Conservation (phyloP, 2,329 filamentous ascomycete genomes). For the Ophiostoma pallidulum region DNA sequence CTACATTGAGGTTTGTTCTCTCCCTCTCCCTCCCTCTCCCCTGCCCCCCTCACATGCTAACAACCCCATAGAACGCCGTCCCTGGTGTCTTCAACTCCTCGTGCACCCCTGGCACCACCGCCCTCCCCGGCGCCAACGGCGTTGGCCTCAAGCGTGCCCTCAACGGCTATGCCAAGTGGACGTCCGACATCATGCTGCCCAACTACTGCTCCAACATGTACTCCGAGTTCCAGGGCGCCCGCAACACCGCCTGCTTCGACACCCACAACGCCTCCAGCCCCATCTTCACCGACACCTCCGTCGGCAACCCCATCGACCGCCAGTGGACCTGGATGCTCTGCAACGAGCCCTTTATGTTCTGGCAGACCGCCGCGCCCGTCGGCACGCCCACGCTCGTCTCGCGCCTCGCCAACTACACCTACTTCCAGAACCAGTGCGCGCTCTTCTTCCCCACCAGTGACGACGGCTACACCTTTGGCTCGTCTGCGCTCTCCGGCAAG, state of each 20-base stretch:
- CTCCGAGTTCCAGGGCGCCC: conserved; percentile 29
- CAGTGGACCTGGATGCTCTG: conserved; percentile 50
- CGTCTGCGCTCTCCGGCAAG: conserved; percentile 21
- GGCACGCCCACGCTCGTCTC: conserved; percentile 32
- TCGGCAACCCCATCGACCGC: conserved; percentile 34
- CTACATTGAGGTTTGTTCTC: no score
- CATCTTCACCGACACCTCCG: conserved; percentile 28
- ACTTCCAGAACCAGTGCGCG: conserved; percentile 36
- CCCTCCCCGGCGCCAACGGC: conserved; percentile 37
- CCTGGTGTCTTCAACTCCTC: conserved; percentile 32
- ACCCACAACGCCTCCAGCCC: conserved; percentile 36
- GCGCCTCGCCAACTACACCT: conserved; percentile 26
- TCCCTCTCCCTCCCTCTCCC: no score
- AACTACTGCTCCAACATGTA: conserved; percentile 35
- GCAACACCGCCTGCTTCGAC: conserved; percentile 38
- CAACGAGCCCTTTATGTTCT: conserved; percentile 37
- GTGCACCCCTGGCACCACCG: conserved; percentile 16
- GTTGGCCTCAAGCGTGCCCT: conserved; percentile 42
- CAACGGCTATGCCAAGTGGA: conserved; percentile 41
- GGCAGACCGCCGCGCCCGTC: conserved; percentile 36
- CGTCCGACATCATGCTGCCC: conserved; percentile 32
- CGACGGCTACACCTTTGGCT: conserved; percentile 26
- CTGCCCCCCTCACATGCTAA: no score
- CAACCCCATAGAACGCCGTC: conserved; percentile 34
- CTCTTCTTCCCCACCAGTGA: conserved; percentile 34